Percentiles rank a stretch among this genome's conserved stretches.
Conservation (phyloP, 1,139 yeast genomes). For the Hyphopichia khmerensis region DNA sequence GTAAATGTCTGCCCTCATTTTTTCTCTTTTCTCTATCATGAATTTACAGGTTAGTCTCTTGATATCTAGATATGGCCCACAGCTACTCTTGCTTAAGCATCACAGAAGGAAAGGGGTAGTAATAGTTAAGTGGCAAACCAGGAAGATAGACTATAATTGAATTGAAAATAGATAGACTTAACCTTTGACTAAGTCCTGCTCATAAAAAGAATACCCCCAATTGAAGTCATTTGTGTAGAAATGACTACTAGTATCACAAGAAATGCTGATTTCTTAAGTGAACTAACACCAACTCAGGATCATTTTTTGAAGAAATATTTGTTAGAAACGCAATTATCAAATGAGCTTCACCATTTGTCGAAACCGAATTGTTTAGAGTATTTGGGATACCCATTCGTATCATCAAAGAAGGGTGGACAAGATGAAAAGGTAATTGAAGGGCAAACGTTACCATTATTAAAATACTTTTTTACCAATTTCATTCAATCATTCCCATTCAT, state of each 20-base stretch:
- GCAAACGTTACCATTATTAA: conserved; percentile 57
- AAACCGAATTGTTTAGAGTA: conserved; percentile 58
- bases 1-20: too few species aligned
- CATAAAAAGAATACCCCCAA: too few species aligned
- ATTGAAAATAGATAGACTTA: too few species aligned
- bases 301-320: conserved; percentile 85
- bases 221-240: too few species aligned
- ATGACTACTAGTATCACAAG: background rate
- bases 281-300: conserved; percentile 49
- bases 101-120: too few species aligned
- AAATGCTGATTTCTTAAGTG: background rate
- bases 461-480: conserved; percentile 63
- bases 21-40: too few species aligned
- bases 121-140: too few species aligned
- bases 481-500: conserved; percentile 75
- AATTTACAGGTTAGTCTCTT: too few species aligned
- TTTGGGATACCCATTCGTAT: conserved; percentile 72
- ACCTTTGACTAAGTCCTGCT: too few species aligned
- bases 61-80: too few species aligned
- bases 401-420: conserved; percentile 6
- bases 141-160: too few species aligned
- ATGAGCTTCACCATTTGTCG: conserved; percentile 60
- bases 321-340: conserved; percentile 56
- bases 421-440: conserved; percentile 10
- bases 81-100: too few species aligned